These are phyloP conservation scores for Solanum lignicaule DNA, from an alignment of 257 asterid genomes.

Conservation along the genomic window DNA sequence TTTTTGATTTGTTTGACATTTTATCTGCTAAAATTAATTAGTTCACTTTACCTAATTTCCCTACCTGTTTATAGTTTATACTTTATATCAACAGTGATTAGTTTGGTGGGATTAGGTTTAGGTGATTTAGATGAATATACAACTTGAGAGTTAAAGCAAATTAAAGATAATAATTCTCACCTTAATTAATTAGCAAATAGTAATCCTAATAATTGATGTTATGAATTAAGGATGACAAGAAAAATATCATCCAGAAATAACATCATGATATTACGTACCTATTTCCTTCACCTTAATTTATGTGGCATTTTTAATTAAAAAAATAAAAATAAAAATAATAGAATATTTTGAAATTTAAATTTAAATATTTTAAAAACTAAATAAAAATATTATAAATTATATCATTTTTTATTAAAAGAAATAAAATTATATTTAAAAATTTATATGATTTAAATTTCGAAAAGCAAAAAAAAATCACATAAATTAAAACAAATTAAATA, in stretches of 20 bases:
- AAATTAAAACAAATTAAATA: no score
- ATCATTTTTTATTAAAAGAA: not conserved
- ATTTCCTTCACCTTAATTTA: rapidly evolving
- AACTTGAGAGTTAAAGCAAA: not conserved
- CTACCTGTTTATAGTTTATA: not conserved
- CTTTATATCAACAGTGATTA: not conserved
- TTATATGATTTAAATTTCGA: not conserved
- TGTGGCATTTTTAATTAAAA: not conserved
- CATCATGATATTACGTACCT: not conserved
- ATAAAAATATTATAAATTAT: no score
- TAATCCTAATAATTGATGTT: not conserved
- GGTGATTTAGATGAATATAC: not conserved
- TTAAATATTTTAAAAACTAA: no score
- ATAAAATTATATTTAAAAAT: not conserved
- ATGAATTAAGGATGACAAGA: not conserved
- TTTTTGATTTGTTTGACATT: not conserved
- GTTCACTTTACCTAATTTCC: not conserved
- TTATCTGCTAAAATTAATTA: not conserved
- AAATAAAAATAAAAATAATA: not conserved
- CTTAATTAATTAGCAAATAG: not conserved
- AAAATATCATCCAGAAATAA: not conserved
- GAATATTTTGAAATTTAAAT: no score
- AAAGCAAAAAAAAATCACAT: no score
- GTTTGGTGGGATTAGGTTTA: not conserved
- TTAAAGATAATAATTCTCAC: not conserved